Evolutionary conservation across 2,329 filamentous ascomycete species (phyloP), one percentile per base, ranked within the genome.

Genomic region (Colletotrichum sp.): DNA sequence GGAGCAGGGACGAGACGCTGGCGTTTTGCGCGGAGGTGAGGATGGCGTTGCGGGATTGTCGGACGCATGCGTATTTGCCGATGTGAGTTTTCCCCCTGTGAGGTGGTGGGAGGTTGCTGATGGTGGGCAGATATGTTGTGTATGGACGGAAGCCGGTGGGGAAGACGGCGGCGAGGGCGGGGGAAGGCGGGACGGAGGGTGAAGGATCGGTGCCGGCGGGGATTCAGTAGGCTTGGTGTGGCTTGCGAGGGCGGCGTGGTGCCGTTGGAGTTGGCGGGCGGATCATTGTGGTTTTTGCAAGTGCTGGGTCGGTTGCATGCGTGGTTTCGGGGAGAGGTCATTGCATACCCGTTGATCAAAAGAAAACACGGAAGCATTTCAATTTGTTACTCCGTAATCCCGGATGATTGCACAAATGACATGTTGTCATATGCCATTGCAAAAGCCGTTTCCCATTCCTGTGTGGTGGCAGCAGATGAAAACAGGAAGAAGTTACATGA

Each of bases 1-100:
- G 84, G 85, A 80, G 66, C n/a, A 67, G 78, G 13, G 82, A 83
- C 24, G 80, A 85, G 71, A 80, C 80, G 69, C 28, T 75, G 39
- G 73, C 78, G 63, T 81, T 82, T 18, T 78, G 79, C 60, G 77
- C 78, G 2, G 43, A 74, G 7, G 80, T 80, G 5, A 78, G 79
- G 32, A 78, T 77, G 60, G 79, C 81, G 24, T 66, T 82, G 48
- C 76, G 72, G 65, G 78, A 80, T 32, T 66, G 55, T n/a, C 78
- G 66, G 12, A 78, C 80, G n/a, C 82, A 83, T 76, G 78, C 78
- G 5, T 83, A 82, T 55, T 79, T 61, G 32, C 70, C 70, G 12
- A 71, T 77, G 76, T 77, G 26, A 69, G 76, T 77, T 9, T 43
- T 43, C 16, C 7, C 26, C 24, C 3, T 48, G 16, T 13, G 15